These are phyloP conservation scores for Dillenia suffruticosa DNA, from an alignment of 164 flowering plant species.

Conservation along the genomic window DNA sequence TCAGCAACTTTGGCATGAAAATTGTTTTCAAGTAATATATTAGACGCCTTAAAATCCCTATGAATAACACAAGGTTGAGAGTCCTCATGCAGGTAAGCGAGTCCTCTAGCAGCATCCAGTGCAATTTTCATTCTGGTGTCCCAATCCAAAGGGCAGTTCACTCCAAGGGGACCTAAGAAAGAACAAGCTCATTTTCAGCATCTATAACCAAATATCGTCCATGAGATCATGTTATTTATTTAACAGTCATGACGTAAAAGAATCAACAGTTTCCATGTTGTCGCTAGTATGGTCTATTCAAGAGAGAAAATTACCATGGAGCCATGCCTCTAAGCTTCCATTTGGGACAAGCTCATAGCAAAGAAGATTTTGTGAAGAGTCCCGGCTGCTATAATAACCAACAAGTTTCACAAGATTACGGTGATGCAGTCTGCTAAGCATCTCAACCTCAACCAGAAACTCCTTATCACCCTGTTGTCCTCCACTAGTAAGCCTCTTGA, in stretches of 20 bases:
- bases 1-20: constrained; percentile 96
- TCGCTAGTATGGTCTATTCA: neutral
- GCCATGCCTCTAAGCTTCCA: constrained; percentile 97
- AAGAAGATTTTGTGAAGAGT: constrained; percentile 81
- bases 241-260: too few species aligned
- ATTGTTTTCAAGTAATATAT: constrained; percentile 88
- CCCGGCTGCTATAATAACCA: constrained; percentile 79
- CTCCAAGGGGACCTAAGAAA: constrained; percentile 71
- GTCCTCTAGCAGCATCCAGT: constrained; percentile 99
- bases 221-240: too few species aligned
- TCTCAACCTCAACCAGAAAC: constrained; percentile 92
- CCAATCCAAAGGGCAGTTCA: constrained; percentile 92
- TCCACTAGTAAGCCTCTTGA: constrained; percentile 83
- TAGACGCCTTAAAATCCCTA: constrained; percentile 97
- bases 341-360: constrained; percentile 97
- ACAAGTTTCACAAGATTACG: constrained; percentile 98
- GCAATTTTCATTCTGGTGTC: constrained; percentile 97
- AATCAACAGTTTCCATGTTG: too few species aligned
- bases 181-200: constrained; percentile 3
- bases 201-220: neutral
- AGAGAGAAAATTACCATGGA: constrained; percentile 67
- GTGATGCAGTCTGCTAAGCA: constrained; percentile 98
- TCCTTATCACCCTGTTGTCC: constrained; percentile 96
- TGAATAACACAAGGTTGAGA: constrained; percentile 97
- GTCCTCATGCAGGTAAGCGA: constrained; percentile 95